Evolutionary conservation across 2,329 filamentous ascomycete species (phyloP).

Genomic region (Chaetomiaceae sp.): DNA sequence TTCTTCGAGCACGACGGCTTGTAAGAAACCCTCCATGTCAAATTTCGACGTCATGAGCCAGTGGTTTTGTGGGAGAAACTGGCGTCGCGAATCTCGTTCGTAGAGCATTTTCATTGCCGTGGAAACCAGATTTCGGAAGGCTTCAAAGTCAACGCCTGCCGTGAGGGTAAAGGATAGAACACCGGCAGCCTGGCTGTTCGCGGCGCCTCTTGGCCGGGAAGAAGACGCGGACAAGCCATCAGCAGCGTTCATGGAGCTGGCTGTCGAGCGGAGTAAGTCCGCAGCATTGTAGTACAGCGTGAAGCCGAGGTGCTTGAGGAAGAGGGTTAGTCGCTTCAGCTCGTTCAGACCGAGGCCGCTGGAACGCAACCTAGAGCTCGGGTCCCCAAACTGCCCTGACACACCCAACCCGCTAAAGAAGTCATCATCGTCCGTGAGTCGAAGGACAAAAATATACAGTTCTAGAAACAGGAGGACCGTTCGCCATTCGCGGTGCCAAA

Average conservation of each 20-base stretch:
- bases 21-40: conserved; percentile 83
- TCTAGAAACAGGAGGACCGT: conserved; percentile 88
- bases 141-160: conserved; percentile 68
- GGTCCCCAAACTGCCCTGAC: conserved; percentile 34
- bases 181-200: conserved; percentile 17
- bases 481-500: conserved; percentile 70
- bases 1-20: conserved; percentile 82
- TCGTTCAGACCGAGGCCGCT: conserved; percentile 68
- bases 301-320: conserved; percentile 88
- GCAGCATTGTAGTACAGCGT: conserved; percentile 78
- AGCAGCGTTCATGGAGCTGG: background rate
- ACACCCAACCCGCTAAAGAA: conserved; percentile 64
- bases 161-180: conserved; percentile 39
- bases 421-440: conserved; percentile 93
- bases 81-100: conserved; percentile 83
- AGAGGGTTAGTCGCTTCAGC: conserved; percentile 68
- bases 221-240: conserved; percentile 4
- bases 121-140: conserved; percentile 75
- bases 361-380: conserved; percentile 46
- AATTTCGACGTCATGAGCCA: conserved; percentile 91
- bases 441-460: conserved; percentile 85
- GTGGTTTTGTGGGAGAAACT: conserved; percentile 75
- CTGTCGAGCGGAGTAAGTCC: conserved; percentile 43
- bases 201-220: background rate
- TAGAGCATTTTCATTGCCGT: conserved; percentile 82